Evolutionary conservation across 2,329 filamentous ascomycete species (phyloP).

Genomic region (Zymoseptoria brevis): DNA sequence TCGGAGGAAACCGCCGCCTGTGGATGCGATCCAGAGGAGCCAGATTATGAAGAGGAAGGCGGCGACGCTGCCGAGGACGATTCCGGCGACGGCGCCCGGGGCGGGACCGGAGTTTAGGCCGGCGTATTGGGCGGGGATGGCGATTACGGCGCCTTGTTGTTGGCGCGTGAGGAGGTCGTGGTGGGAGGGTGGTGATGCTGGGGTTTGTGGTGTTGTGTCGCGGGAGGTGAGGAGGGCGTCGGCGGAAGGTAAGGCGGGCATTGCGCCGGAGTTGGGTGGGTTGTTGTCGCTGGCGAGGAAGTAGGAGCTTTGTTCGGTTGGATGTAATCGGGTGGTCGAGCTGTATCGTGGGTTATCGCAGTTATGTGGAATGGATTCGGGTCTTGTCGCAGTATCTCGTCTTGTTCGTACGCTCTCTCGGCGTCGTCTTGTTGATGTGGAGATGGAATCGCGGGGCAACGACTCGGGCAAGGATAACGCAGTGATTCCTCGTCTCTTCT

Average conservation of each 20-base stretch:
- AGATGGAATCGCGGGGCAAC: not conserved
- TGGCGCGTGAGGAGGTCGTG: slow-evolving; percentile 9
- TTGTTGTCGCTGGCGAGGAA: not conserved
- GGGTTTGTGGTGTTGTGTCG: no score
- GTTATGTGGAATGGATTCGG: not conserved
- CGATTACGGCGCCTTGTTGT: slow-evolving; percentile 22
- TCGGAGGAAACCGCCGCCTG: slow-evolving; percentile 24
- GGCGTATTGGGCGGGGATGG: slow-evolving; percentile 56
- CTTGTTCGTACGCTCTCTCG: not conserved
- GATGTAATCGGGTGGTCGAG: not conserved
- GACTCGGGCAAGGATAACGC: not conserved
- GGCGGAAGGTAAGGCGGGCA: not conserved
- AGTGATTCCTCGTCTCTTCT: not conserved
- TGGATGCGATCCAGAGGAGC: slow-evolving; percentile 39
- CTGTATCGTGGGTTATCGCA: not conserved
- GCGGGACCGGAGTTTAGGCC: slow-evolving; percentile 45
- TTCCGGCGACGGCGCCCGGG: slow-evolving; percentile 53
- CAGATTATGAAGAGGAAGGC: slow-evolving; percentile 48
- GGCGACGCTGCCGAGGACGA: slow-evolving; percentile 48
- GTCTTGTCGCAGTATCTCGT: not conserved
- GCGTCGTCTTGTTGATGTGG: not conserved
- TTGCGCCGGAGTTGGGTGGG: not conserved
- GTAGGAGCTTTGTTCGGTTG: not conserved
- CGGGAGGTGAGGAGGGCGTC: not conserved
- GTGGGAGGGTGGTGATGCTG: no score